Percentiles rank a stretch among this genome's conserved stretches.
These are phyloP conservation scores for Scleromitrula shiraiana DNA, from an alignment of 2,329 filamentous ascomycete species.

Conservation along the genomic window DNA sequence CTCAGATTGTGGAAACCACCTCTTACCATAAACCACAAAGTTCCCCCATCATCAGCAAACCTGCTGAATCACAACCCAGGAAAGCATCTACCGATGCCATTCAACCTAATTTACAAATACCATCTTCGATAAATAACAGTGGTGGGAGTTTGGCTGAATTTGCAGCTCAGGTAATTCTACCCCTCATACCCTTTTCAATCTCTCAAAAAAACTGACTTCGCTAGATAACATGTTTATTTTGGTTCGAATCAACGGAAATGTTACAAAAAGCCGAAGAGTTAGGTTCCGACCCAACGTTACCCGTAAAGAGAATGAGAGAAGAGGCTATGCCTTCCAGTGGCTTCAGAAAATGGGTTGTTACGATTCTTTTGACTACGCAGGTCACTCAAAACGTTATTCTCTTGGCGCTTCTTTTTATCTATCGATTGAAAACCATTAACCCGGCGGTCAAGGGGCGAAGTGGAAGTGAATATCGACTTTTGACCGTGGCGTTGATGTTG, in stretches of 20 bases:
- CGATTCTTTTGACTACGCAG: slow-evolving; percentile 85
- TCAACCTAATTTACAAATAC: slow-evolving; percentile 51
- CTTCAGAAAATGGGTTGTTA: slow-evolving; percentile 91
- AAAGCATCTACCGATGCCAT: slow-evolving; percentile 23
- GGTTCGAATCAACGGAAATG: slow-evolving; percentile 86
- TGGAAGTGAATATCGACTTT: slow-evolving; percentile 84
- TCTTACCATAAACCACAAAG: slow-evolving; percentile 16
- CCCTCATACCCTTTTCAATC: neutral
- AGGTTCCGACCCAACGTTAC: slow-evolving; percentile 29
- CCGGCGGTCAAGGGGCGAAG: slow-evolving; percentile 81
- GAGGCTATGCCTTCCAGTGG: slow-evolving; percentile 70
- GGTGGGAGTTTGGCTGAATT: slow-evolving; percentile 76
- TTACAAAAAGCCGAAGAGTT: slow-evolving; percentile 62
- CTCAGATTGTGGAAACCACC: slow-evolving; percentile 11
- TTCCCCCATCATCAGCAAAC: slow-evolving; percentile 14
- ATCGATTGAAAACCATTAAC: slow-evolving; percentile 84
- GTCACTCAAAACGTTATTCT: slow-evolving; percentile 94
- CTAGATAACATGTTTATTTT: slow-evolving; percentile 92
- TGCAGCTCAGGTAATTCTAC: slow-evolving; percentile 61
- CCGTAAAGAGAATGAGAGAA: slow-evolving; percentile 49
- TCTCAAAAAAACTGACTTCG: slow-evolving; percentile 15
- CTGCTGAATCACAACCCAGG: slow-evolving; percentile 11
- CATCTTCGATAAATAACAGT: slow-evolving; percentile 64
- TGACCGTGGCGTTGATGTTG: slow-evolving; percentile 94
- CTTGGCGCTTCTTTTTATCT: slow-evolving; percentile 84